These are phyloP conservation scores for Trichosporon asahii DNA, from an alignment of 1,284 basidiomycete genomes.

Conservation along the genomic window DNA sequence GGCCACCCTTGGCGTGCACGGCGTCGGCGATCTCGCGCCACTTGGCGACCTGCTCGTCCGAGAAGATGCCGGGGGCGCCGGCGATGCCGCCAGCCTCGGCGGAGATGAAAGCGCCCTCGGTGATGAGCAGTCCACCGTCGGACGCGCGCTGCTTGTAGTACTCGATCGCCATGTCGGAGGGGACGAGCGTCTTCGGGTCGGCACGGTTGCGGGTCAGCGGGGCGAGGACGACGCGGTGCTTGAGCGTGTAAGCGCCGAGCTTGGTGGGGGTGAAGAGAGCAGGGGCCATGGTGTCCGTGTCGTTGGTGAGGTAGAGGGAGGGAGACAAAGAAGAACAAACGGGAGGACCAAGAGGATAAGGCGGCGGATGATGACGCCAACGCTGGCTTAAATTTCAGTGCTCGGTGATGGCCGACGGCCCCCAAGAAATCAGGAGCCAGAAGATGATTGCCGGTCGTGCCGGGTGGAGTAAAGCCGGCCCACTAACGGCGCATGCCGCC, in stretches of 20 bases:
- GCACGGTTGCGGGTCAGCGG: slow-evolving; percentile 47
- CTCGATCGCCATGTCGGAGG: slow-evolving; percentile 32
- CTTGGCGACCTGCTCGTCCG: slow-evolving; percentile 33
- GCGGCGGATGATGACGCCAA: neutral
- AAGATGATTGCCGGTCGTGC: neutral
- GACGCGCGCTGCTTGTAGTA: slow-evolving; percentile 49
- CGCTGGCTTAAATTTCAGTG: neutral
- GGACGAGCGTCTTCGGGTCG: slow-evolving; percentile 26
- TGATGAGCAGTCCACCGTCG: slow-evolving; percentile 45
- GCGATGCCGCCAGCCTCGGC: slow-evolving; percentile 29
- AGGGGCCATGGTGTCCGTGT: neutral
- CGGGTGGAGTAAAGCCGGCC: neutral
- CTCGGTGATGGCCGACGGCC: slow-evolving; percentile 5
- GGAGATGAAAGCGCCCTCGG: slow-evolving; percentile 41
- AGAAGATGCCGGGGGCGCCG: slow-evolving; percentile 34
- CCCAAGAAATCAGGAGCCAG: neutral
- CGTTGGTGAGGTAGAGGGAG: neutral
- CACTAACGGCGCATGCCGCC: neutral
- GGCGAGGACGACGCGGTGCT: slow-evolving; percentile 48
- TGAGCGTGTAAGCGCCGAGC: slow-evolving; percentile 33
- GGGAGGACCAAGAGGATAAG: neutral
- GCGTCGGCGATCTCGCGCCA: slow-evolving; percentile 52
- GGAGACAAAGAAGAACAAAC: too few species aligned
- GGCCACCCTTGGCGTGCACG: slow-evolving; percentile 55
- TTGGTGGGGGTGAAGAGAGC: slow-evolving; percentile 32